These are phyloP conservation scores for Lichtheimia ramosa DNA, from an alignment of 371 early-diverging fungal genomes.

Conservation along the genomic window DNA sequence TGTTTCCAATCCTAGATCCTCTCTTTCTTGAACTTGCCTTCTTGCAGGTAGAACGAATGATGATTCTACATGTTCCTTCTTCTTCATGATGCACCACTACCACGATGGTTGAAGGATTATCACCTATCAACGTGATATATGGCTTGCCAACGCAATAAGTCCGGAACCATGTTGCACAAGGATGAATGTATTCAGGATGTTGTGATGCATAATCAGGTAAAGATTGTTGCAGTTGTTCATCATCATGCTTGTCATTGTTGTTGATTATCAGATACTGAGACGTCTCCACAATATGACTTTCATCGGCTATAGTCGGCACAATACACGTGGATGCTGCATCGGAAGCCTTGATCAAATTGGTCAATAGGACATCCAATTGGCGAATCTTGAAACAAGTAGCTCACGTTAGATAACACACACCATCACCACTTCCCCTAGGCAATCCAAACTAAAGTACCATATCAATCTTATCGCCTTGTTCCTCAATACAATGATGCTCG, in stretches of 20 bases:
- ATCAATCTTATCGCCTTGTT: too few species aligned
- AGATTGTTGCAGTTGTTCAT: neutral
- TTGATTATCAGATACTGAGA: too few species aligned
- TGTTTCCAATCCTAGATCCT: slow-evolving; percentile 9
- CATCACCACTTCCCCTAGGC: too few species aligned
- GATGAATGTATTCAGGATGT: slow-evolving; percentile 25
- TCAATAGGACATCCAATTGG: too few species aligned
- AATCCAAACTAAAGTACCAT: too few species aligned
- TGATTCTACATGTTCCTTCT: slow-evolving; percentile 27
- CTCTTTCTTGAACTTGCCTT: slow-evolving; percentile 3
- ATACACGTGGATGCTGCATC: too few species aligned
- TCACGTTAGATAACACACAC: too few species aligned
- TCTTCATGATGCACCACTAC: slow-evolving; percentile 17
- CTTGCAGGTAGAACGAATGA: slow-evolving; percentile 22
- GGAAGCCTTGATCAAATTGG: too few species aligned
- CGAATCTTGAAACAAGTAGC: too few species aligned
- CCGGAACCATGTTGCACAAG: slow-evolving; percentile 21
- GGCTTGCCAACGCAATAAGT: slow-evolving; percentile 24
- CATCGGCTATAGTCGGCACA: too few species aligned
- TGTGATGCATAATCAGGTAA: slow-evolving; percentile 12
- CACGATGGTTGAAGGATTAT: slow-evolving; percentile 10
- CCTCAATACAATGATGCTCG: neutral
- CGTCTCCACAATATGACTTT: too few species aligned
- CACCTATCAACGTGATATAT: slow-evolving; percentile 19
- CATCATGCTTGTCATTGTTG: too few species aligned